Conservation (phyloP, 73 alveolate genomes). For the Stentor roeselii region DNA sequence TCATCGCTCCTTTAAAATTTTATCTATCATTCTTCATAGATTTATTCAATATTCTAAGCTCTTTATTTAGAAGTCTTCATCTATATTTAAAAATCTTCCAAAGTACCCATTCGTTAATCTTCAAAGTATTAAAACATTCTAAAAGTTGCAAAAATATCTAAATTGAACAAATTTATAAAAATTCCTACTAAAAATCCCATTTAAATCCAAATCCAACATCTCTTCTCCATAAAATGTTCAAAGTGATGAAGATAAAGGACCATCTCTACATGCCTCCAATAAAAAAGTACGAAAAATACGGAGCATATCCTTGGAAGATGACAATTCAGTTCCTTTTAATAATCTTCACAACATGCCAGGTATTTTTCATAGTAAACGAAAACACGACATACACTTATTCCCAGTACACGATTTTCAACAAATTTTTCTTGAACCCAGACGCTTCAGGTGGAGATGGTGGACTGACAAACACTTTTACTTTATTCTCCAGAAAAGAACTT, state of each 20-base stretch:
- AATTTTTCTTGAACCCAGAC: neutral
- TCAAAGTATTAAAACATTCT: too few species aligned
- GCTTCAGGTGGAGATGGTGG: neutral
- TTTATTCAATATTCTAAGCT: too few species aligned
- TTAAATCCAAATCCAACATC: too few species aligned
- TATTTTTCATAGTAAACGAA: neutral
- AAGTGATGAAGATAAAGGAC: neutral
- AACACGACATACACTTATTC: neutral
- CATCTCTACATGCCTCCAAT: conserved; percentile 17
- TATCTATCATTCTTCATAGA: too few species aligned
- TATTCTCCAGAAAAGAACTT: neutral
- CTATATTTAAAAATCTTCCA: too few species aligned
- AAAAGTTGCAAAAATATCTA: too few species aligned
- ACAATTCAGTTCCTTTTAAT: neutral
- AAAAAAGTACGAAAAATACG: conserved; percentile 15
- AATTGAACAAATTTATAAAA: too few species aligned
- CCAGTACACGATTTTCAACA: conserved; percentile 10
- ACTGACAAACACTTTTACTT: neutral
- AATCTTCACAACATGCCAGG: conserved; percentile 3
- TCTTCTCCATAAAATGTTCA: neutral
- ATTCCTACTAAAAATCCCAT: too few species aligned
- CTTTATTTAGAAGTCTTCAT: too few species aligned
- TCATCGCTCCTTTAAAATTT: too few species aligned
- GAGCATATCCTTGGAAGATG: neutral
- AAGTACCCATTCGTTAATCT: too few species aligned